These are phyloP conservation scores for Chrysochromulina tobinii DNA, from an alignment of 78 protist species.

Conservation along the genomic window DNA sequence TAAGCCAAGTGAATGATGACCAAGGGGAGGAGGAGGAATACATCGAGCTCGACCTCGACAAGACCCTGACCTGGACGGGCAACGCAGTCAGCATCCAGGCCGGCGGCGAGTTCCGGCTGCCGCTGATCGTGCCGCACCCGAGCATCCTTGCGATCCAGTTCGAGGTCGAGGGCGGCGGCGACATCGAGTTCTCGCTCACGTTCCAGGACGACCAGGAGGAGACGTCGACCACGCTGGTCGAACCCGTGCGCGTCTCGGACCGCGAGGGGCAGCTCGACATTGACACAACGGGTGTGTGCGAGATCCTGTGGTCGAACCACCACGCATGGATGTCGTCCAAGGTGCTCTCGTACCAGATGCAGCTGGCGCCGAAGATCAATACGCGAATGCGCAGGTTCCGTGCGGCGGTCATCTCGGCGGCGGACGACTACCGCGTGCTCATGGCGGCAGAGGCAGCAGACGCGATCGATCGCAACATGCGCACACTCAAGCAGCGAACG, in stretches of 20 bases:
- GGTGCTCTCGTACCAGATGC: conserved; percentile 17
- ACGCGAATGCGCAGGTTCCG: background rate
- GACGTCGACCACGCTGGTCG: background rate
- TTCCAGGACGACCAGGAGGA: background rate
- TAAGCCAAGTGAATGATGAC: no score
- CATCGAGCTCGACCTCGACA: conserved; percentile 13
- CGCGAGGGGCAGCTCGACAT: conserved; percentile 32
- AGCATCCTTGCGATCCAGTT: background rate
- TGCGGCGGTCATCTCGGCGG: background rate
- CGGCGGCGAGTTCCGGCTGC: background rate
- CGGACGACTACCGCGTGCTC: background rate
- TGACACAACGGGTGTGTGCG: conserved; percentile 9
- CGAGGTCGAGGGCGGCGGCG: conserved; percentile 3
- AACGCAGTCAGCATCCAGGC: background rate
- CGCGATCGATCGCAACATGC: background rate
- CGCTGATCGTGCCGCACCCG: background rate
- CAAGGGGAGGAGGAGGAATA: background rate
- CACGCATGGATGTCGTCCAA: background rate
- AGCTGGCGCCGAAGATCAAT: conserved; percentile 10
- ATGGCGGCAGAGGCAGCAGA: background rate
- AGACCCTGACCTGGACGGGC: conserved; percentile 17
- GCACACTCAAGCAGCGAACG: background rate
- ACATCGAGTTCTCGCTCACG: conserved; percentile 13
- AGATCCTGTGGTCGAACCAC: background rate
- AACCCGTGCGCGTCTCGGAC: background rate